phyloP scores from a whole-genome alignment of 1,284 basidiomycete species.

The Sphaerobolus stellatus region DNA sequence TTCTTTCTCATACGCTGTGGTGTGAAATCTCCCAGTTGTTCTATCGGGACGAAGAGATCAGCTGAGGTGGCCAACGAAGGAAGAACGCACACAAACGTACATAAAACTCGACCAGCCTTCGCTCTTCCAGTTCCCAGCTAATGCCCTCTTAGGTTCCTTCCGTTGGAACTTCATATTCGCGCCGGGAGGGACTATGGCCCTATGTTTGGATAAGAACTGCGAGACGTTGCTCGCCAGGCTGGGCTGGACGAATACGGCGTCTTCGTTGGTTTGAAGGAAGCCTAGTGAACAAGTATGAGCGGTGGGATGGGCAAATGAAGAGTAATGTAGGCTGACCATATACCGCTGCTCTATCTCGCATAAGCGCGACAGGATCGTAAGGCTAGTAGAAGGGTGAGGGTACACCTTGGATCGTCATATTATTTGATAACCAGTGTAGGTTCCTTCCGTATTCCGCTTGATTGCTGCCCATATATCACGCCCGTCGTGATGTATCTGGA shows the following conservation, averaged over 20 bases:
- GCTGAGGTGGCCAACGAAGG: no score
- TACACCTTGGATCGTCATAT: no score
- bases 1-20: slow-evolving; percentile 4
- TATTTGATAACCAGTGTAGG: no score
- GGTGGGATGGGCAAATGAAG: not conserved
- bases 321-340: slow-evolving; percentile 1
- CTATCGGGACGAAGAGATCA: not conserved
- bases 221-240: slow-evolving; percentile 5
- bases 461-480: no score
- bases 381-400: slow-evolving; percentile 2
- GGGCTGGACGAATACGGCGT: slow-evolving; percentile 7
- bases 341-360: slow-evolving; percentile 6
- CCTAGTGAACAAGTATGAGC: not conserved
- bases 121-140: not conserved
- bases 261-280: slow-evolving; percentile 5
- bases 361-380: slow-evolving; percentile 8
- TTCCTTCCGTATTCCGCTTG: no score
- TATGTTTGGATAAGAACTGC: slow-evolving; percentile 2
- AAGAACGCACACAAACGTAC: slow-evolving; percentile 1
- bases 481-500: no score
- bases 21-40: slow-evolving; percentile 12
- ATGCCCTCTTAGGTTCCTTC: not conserved
- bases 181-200: not conserved
- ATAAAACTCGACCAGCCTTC: slow-evolving; percentile 5
- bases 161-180: slow-evolving; percentile 4